Evolutionary conservation across 2,329 filamentous ascomycete genomes (phyloP).

Genomic region (Botrytis medusae): DNA sequence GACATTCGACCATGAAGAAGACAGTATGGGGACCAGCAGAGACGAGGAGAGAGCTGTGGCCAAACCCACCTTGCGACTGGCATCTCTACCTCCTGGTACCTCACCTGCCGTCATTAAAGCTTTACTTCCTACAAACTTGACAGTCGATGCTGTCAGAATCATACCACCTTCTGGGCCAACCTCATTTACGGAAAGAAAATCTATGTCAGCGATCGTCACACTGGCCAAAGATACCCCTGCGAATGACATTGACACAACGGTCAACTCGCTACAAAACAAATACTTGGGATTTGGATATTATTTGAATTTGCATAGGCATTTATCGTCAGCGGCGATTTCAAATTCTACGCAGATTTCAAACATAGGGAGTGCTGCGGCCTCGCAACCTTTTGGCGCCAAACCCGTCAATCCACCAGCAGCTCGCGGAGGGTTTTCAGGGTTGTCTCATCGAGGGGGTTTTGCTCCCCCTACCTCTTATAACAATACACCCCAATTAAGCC

Average conservation of each 20-base stretch:
- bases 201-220: constrained; percentile 75
- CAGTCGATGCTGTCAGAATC: constrained; percentile 72
- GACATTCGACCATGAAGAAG: constrained; percentile 44
- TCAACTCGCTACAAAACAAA: constrained; percentile 75
- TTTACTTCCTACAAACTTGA: constrained; percentile 58
- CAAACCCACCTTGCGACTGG: constrained; percentile 62
- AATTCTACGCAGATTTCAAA: constrained; percentile 48
- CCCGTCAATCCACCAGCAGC: constrained; percentile 49
- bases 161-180: constrained; percentile 54
- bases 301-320: constrained; percentile 74
- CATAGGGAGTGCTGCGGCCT: constrained; percentile 42
- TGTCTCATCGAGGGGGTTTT: constrained; percentile 60
- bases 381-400: constrained; percentile 77
- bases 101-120: constrained; percentile 61
- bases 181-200: constrained; percentile 62
- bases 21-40: constrained; percentile 41
- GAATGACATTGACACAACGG: constrained; percentile 77
- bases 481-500: constrained; percentile 43
- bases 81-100: constrained; percentile 60
- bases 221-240: constrained; percentile 77
- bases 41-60: constrained; percentile 58
- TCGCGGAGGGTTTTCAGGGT: constrained; percentile 46
- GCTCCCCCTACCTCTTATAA: constrained; percentile 74
- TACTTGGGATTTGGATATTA: constrained; percentile 86
- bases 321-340: constrained; percentile 72